Conservation (phyloP, 345 rosid genomes). For the Cardiospermum halicacabum region DNA sequence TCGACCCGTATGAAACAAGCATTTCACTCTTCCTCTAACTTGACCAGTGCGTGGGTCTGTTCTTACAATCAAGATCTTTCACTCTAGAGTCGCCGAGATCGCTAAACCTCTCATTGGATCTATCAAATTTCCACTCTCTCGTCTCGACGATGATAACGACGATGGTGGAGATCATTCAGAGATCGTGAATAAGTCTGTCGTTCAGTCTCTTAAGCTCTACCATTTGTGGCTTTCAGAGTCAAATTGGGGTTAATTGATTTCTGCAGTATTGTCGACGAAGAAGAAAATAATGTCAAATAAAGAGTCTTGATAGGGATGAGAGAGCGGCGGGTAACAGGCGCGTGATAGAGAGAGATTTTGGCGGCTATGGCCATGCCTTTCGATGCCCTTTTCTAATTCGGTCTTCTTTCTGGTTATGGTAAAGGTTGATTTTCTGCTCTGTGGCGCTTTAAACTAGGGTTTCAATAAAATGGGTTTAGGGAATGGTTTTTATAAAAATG, state of each 20-base stretch:
- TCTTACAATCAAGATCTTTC: conserved; percentile 44
- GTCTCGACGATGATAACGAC: conserved; percentile 34
- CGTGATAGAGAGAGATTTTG: conserved; percentile 30
- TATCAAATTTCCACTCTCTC: conserved; percentile 40
- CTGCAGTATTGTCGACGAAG: conserved; percentile 13
- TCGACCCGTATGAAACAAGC: conserved; percentile 53
- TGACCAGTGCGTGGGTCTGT: conserved; percentile 41
- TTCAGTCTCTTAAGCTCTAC: conserved; percentile 37
- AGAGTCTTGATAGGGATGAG: conserved; percentile 9
- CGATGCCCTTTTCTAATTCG: neutral
- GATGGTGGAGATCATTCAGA: conserved; percentile 17
- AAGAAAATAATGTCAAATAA: conserved; percentile 13
- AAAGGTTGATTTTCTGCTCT: neutral
- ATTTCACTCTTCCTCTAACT: conserved; percentile 39
- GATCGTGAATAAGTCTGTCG: conserved; percentile 14
- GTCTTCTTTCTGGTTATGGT: neutral
- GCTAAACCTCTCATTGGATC: conserved; percentile 59
- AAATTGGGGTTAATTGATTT: conserved; percentile 9
- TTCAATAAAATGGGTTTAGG: too few species aligned
- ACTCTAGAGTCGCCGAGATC: conserved; percentile 43
- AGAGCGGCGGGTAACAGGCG: conserved; percentile 25
- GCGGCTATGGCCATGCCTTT: conserved; percentile 51
- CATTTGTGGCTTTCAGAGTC: conserved; percentile 28
- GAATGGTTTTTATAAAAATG: too few species aligned
- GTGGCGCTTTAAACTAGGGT: neutral